Percentiles rank a stretch among this genome's conserved stretches.
Conservation (phyloP, 768 basidiomycete species). For the Lentinula edodes region DNA sequence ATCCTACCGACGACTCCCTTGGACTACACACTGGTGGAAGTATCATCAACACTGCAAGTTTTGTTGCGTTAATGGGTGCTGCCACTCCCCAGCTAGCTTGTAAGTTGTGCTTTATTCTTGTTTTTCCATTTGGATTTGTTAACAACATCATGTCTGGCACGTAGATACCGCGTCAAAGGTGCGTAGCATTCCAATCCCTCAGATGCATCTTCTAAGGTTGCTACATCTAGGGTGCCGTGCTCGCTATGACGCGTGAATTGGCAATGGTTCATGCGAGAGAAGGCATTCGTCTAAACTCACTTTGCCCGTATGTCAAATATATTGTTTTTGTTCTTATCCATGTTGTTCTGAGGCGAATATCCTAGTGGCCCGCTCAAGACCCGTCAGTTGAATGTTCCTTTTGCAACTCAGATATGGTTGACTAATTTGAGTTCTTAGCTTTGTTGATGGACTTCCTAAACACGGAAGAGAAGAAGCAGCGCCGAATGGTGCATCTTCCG, state of each 20-base stretch:
- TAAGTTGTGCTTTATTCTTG: conserved; percentile 35
- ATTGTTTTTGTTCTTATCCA: not conserved
- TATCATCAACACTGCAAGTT: conserved; percentile 98
- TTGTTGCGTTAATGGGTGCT: conserved; percentile 92
- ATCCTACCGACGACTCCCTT: conserved; percentile 75
- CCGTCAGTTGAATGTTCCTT: conserved; percentile 44
- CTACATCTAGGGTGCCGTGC: conserved; percentile 76
- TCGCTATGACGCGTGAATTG: conserved; percentile 96
- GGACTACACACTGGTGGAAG: conserved; percentile 80
- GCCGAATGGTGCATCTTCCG: conserved; percentile 85
- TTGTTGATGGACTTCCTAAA: conserved; percentile 98
- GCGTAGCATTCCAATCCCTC: conserved; percentile 7
- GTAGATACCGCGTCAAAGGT: conserved; percentile 94
- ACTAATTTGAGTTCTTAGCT: conserved; percentile 41
- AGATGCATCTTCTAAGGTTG: not conserved
- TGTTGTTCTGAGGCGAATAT: conserved; percentile 8
- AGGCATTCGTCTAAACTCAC: conserved; percentile 92
- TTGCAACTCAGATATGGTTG: conserved; percentile 7
- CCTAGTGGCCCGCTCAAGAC: conserved; percentile 90
- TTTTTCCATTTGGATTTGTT: conserved; percentile 5
- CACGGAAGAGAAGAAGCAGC: conserved; percentile 90
- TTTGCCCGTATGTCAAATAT: conserved; percentile 76
- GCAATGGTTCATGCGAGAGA: conserved; percentile 98
- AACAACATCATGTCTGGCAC: not conserved
- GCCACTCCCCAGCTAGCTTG: conserved; percentile 99